These are phyloP conservation scores for Torulaspora globosa DNA, from an alignment of 1,139 yeast genomes.

Conservation along the genomic window DNA sequence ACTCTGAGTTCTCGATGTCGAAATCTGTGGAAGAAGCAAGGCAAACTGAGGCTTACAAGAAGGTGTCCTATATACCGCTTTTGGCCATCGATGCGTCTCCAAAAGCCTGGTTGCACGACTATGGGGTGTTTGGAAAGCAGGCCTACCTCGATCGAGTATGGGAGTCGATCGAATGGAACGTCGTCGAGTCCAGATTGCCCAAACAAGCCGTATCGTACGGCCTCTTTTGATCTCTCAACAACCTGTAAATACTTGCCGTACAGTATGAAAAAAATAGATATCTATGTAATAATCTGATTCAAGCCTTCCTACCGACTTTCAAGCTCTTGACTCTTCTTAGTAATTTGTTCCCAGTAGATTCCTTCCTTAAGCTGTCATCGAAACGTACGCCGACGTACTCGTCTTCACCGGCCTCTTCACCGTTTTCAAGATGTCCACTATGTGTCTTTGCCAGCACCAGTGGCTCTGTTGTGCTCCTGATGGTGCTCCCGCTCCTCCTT, in stretches of 20 bases:
- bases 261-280: constrained; percentile 4
- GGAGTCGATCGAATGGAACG: constrained; percentile 69
- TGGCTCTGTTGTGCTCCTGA: constrained; percentile 5
- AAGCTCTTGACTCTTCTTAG: constrained; percentile 84
- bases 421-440: constrained; percentile 21
- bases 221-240: constrained; percentile 5
- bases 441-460: constrained; percentile 18
- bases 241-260: constrained; percentile 11
- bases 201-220: constrained; percentile 23
- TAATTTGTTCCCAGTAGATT: constrained; percentile 47
- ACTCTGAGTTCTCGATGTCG: constrained; percentile 9
- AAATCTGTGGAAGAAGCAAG: constrained; percentile 24
- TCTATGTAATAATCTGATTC: constrained; percentile 2
- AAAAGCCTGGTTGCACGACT: constrained; percentile 62
- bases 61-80: constrained; percentile 49
- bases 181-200: constrained; percentile 59
- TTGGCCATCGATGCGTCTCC: constrained; percentile 70
- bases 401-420: constrained; percentile 38
- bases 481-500: constrained; percentile 5
- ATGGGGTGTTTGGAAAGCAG: constrained; percentile 72
- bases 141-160: constrained; percentile 64
- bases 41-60: constrained; percentile 23
- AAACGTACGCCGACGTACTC: constrained; percentile 32
- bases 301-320: constrained; percentile 54
- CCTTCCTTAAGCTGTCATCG: constrained; percentile 32